Conservation (phyloP, 148 eudicot species). For the Limonium bicolor region DNA sequence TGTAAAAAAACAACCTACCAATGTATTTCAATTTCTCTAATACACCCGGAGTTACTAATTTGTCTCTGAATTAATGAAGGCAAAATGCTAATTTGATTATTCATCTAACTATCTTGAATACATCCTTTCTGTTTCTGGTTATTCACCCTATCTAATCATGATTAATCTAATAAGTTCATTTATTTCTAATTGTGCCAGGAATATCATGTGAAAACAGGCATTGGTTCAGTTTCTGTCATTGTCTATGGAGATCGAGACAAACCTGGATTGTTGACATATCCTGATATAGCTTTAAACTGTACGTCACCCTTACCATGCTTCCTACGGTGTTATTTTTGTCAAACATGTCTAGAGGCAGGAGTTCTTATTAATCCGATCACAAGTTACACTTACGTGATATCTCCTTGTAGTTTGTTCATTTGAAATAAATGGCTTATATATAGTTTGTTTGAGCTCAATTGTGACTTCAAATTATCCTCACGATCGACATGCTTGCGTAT, state of each 20-base stretch:
- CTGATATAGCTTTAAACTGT: conserved; percentile 97
- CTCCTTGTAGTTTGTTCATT: background rate
- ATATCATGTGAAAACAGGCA: conserved; percentile 58
- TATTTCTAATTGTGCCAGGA: conserved; percentile 35
- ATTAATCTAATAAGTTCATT: background rate
- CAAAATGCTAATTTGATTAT: background rate
- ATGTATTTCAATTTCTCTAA: background rate
- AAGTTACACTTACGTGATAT: background rate
- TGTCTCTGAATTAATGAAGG: background rate
- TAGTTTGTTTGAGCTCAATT: too few species aligned
- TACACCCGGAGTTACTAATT: background rate
- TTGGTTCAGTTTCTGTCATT: conserved; percentile 76
- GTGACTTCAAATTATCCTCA: background rate
- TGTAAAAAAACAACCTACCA: background rate
- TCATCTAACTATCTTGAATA: too few species aligned
- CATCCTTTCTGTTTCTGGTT: background rate
- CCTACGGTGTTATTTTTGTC: background rate
- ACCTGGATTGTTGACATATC: conserved; percentile 87
- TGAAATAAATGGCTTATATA: background rate
- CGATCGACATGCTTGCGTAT: conserved; percentile 4
- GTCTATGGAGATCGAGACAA: conserved; percentile 93
- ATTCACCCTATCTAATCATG: too few species aligned
- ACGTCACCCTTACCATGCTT: conserved; percentile 11
- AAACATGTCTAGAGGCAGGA: background rate
- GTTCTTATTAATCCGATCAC: background rate